Evolutionary conservation across 1,139 yeast genomes (phyloP), one percentile per base, ranked within the genome.

Genomic region (Blastobotrys niveus): DNA sequence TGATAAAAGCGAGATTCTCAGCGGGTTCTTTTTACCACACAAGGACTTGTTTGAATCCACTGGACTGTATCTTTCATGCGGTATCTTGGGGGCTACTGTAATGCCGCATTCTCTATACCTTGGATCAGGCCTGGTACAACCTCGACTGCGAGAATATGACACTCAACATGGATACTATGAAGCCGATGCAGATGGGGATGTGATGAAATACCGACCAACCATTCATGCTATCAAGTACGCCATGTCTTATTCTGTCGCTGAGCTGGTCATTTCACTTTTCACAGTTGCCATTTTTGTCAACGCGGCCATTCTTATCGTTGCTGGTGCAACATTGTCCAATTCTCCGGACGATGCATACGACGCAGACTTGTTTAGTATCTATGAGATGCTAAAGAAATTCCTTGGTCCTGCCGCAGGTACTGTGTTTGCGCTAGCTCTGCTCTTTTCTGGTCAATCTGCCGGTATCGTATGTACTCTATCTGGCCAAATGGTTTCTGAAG

Each of bases 391-490:
- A 20, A 71, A 80, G 3, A 67, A 73, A 36, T 86, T 83, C 57
- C 73, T 91, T 38, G 85, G 95, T 1, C 82, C 85, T n/a, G 82
- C 88, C 2, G 97, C 97, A 0, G 98, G 97, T 3, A 72, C 87
- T 26, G 80, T 91, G 1, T 91, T 91, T 69, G 96, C 96, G 1
- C 67, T 88, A 37, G 97, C 97, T 1, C 75, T 91, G 63, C 70
- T 91, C 43, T 88, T 89, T 60, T 84, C 95, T n/a, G 98, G 98
- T 17, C 95, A 89, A 61, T 84, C 95, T 58, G 97, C 98, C 1
- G 97, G 98, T 40, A 85, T 93, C 25, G 95, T 91, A n/a, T 91
- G 96, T 59, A 91, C 98, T 0, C 73, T 91, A 59, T 94, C 97
- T 1, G 96, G 98, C 18, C 98, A 91, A 63, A 87, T 89, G 79